Evolutionary conservation across 2,329 filamentous ascomycete genomes (phyloP), one percentile per base, ranked within the genome.

Genomic region (Didymella glomerata): DNA sequence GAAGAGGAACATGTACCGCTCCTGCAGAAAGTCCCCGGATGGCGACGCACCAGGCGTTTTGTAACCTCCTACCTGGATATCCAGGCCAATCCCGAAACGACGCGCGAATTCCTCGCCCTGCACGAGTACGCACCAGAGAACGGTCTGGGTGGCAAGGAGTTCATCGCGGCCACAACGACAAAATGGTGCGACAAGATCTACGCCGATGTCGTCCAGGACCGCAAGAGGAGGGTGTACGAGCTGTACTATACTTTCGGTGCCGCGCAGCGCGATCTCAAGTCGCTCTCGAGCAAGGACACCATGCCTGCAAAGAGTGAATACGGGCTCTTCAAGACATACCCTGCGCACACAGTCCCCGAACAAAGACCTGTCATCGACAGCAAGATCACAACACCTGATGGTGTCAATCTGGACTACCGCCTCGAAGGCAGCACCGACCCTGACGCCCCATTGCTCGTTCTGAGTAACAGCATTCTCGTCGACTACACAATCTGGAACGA

Each of bases 191-290:
- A 82, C 2, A 82, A 87, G 48, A 81, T 92, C 34, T 84, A 85
- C 67, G 76, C 78, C 20, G 84, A 87, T 32, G 83, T 86, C 14
- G 84, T 91, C 11, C 83, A 81, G 22, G 76, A 80, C 46, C 86
- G 85, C 68, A 81, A 78, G 11, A 82, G 86, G 44, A 83, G 90
- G 18, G 82, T 83, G 0, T 95, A 91, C 77, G 81, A 85, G 32
- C 85, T 93, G 62, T 91, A 91, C 75, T 93, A 95, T 76, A 88
- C 89, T 11, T 96, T 96, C 70, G 90, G 91, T 0, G 85, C 90
- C 0, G 90, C 86, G 0, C 87, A 90, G 0, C 84, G 90, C 24
- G 89, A 94, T 65, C 81, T 94, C 3, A 68, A 81, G 0, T 82
- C 85, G 6, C 77, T 92, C 1, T 80, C 84, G 0, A 76, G 76